A percentile compares a stretch with the other conserved stretches of the same genome.
Evolutionary conservation across 495 filamentous ascomycete genomes (phyloP).

Genomic region (Terfezia boudieri): DNA sequence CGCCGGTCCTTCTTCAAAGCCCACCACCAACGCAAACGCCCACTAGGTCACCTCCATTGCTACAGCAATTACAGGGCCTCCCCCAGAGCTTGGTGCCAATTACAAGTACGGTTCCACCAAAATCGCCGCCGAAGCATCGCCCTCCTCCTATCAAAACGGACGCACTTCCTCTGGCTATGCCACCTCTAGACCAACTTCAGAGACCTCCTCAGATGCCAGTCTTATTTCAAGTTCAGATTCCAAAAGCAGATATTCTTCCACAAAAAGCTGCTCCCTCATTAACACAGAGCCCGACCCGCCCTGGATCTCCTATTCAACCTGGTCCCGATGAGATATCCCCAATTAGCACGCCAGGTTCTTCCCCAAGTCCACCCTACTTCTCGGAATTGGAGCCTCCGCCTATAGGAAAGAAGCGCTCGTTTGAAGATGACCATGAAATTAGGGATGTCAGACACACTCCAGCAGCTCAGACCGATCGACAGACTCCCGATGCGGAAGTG

Average conservation of each 20-base stretch:
- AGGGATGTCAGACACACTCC: too few relatives aligned
- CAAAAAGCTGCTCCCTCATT: neutral
- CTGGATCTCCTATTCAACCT: slow-evolving; percentile 16
- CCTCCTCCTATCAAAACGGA: slow-evolving; percentile 14
- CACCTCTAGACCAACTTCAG: neutral
- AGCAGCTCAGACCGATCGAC: neutral
- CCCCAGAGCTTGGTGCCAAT: neutral
- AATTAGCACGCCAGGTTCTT: slow-evolving; percentile 16
- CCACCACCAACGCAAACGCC: too few relatives aligned
- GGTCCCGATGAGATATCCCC: slow-evolving; percentile 18
- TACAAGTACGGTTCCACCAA: neutral
- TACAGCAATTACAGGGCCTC: neutral
- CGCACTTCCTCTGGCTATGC: neutral
- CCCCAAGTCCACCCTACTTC: slow-evolving; percentile 7
- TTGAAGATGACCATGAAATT: slow-evolving; percentile 8
- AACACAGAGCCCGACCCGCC: slow-evolving; percentile 1
- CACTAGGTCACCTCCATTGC: too few relatives aligned
- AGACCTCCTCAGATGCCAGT: too few relatives aligned
- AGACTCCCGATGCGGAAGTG: slow-evolving; percentile 2
- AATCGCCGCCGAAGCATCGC: slow-evolving; percentile 6
- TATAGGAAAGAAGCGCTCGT: slow-evolving; percentile 11
- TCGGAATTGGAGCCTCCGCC: neutral
- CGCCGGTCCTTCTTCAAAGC: too few relatives aligned
- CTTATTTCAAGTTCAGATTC: too few relatives aligned
- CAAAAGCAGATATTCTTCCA: too few relatives aligned